Base-by-base conservation (phyloP, 2,329 filamentous ascomycete species). In the Aspergillus melleus region DNA sequence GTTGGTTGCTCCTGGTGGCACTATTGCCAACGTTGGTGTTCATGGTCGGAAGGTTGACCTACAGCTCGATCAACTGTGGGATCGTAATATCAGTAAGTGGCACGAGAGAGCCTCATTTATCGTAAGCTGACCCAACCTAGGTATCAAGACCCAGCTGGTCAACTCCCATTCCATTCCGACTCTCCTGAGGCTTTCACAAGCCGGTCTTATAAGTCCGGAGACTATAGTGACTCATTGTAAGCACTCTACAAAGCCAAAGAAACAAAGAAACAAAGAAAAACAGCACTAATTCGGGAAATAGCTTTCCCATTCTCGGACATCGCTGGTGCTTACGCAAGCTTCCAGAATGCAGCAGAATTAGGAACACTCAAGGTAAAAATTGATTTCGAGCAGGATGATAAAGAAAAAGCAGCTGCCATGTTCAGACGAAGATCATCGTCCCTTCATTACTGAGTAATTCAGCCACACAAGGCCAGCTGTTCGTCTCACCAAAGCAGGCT, bases 21-120 rank as follows among this genome's bases (percentile, higher is more conserved):
- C 76, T 0, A 80, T 87, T 62, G 84, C 84, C 4, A 87, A 86
- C 66, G 77, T 87, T 2, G 84, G 84, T 9, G 84, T 87, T 6
- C 83, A 86, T 64, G 84, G 84, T 0, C 77, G 73, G n/a, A 80
- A 79, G 51, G 84, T 80, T 0, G 74, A 81, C 57, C 70, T 86
- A 46, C 78, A 83, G 44, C 74, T 87, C 14, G 80, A 86, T 57
- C 77, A 75, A 51, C 72, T 86, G 5, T 87, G 84, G 84, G 74
- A 78, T 58, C 77, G 77, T 60, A 86, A 86, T 63, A 81, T 85
- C 51, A 73, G 80, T 82, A 62, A 72, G 79, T 75, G 26, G 16
- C n/a, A 59, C 16, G 16, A 42, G 36, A 42, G 1, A 16, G 16
- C 6, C 36, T 42, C 36, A 42, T n/a, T 42, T 16, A 8, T 29